Percentiles rank a stretch among this genome's conserved stretches.
Evolutionary conservation across 805 yeast species (phyloP).

Genomic region (Kregervanrija fluxuum): DNA sequence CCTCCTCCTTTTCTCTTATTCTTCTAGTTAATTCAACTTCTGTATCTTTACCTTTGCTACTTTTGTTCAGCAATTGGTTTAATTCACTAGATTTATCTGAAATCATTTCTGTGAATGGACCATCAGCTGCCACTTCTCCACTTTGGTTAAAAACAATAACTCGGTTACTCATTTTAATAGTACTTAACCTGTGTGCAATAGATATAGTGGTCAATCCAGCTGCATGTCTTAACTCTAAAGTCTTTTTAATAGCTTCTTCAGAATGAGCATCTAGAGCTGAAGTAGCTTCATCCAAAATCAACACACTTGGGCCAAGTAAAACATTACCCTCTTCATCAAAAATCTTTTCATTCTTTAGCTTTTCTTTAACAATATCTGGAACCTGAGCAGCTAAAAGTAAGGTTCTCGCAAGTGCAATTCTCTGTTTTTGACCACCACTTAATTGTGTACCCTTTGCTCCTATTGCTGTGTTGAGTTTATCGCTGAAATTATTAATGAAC

Average conservation of each 20-base stretch:
- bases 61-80: constrained; percentile 33
- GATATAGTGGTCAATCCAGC: constrained; percentile 71
- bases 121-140: constrained; percentile 72
- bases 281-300: constrained; percentile 90
- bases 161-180: constrained; percentile 75
- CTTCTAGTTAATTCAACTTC: constrained; percentile 15
- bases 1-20: constrained; percentile 8
- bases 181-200: constrained; percentile 86
- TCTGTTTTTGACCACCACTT: constrained; percentile 92
- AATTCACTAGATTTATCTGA: constrained; percentile 37
- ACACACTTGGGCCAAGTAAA: constrained; percentile 55
- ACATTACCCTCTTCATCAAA: constrained; percentile 19
- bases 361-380: constrained; percentile 3
- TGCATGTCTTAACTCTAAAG: constrained; percentile 47
- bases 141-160: constrained; percentile 66
- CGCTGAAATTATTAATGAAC: constrained; percentile 72
- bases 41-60: constrained; percentile 18
- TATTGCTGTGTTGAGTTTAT: constrained; percentile 71
- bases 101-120: constrained; percentile 47
- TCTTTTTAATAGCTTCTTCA: constrained; percentile 76
- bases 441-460: constrained; percentile 86
- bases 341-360: constrained; percentile 9
- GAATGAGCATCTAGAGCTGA: constrained; percentile 87
- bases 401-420: constrained; percentile 88
- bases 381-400: constrained; percentile 43